These are phyloP conservation scores for Fusarium caatingaense DNA, from an alignment of 2,329 filamentous ascomycete genomes.

Conservation along the genomic window DNA sequence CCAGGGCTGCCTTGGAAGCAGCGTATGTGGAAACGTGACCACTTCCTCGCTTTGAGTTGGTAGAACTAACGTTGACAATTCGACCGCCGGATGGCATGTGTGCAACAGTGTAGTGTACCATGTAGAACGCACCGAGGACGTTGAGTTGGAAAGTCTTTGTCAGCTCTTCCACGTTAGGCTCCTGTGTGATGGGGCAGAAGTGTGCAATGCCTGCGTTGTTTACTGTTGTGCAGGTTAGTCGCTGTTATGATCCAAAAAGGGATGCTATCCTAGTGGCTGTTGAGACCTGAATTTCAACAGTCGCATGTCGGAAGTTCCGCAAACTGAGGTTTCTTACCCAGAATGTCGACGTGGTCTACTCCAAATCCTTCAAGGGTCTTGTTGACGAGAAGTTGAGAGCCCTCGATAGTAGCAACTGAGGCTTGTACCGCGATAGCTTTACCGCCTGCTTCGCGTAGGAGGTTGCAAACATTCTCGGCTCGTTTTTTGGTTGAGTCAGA, in stretches of 20 bases:
- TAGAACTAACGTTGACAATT: constrained; percentile 44
- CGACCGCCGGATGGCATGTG: constrained; percentile 52
- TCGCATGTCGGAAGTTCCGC: no score
- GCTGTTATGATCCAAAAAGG: no score
- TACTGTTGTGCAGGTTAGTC: constrained; percentile 45
- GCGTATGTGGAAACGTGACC: constrained; percentile 31
- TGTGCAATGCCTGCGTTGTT: constrained; percentile 53
- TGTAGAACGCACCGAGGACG: constrained; percentile 51
- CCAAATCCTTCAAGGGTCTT: constrained; percentile 51
- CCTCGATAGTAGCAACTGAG: constrained; percentile 49
- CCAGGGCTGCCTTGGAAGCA: constrained; percentile 50
- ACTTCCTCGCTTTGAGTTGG: constrained; percentile 33
- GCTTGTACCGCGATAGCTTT: constrained; percentile 50
- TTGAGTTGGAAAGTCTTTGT: constrained; percentile 50
- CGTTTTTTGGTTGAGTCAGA: constrained; percentile 49
- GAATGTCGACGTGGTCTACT: constrained; percentile 55
- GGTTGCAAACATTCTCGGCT: constrained; percentile 48
- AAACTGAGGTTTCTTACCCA: constrained; percentile 45
- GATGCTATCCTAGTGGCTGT: no score
- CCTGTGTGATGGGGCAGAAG: constrained; percentile 29
- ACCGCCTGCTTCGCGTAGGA: constrained; percentile 47
- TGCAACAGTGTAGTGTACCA: constrained; percentile 49
- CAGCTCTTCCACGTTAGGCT: constrained; percentile 43
- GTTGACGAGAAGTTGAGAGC: constrained; percentile 48
- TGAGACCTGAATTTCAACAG: no score